Evolutionary conservation across 2,329 filamentous ascomycete genomes (phyloP).

Genomic region (Hypoxylon sp.): DNA sequence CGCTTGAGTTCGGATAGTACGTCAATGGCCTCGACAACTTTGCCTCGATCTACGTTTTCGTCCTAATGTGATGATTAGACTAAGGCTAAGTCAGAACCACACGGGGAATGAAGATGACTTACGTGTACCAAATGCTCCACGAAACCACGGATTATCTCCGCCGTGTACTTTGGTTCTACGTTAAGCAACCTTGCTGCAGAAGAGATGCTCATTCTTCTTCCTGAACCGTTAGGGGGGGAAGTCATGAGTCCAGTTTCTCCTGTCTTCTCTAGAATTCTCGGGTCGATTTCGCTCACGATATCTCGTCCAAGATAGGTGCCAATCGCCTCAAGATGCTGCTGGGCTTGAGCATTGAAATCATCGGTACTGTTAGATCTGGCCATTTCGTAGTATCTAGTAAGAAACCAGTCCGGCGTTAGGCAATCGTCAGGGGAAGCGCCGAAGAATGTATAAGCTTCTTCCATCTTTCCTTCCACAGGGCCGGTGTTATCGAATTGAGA

Average conservation of each 20-base stretch:
- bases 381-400: conserved; percentile 43
- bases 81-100: background rate
- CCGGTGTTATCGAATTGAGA: conserved; percentile 47
- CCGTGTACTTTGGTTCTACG: conserved; percentile 46
- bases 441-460: conserved; percentile 48
- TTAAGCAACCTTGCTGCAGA: conserved; percentile 46
- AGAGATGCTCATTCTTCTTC: conserved; percentile 46
- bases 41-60: conserved; percentile 40
- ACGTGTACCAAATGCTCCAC: conserved; percentile 45
- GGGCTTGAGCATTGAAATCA: conserved; percentile 33
- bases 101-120: conserved; percentile 17
- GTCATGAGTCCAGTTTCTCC: conserved; percentile 19
- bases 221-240: conserved; percentile 1
- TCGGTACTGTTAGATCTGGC: conserved; percentile 28
- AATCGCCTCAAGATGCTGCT: conserved; percentile 47
- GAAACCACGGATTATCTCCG: conserved; percentile 49
- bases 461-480: conserved; percentile 28
- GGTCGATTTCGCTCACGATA: conserved; percentile 41
- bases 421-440: conserved; percentile 25
- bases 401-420: conserved; percentile 36
- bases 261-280: background rate
- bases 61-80: conserved; percentile 40
- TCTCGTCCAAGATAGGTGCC: conserved; percentile 44
- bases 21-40: conserved; percentile 49
- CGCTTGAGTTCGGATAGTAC: conserved; percentile 48